Evolutionary conservation across 148 eudicot species (phyloP), one percentile per base, ranked within the genome.

Genomic region (Pharnaceum exiguum): DNA sequence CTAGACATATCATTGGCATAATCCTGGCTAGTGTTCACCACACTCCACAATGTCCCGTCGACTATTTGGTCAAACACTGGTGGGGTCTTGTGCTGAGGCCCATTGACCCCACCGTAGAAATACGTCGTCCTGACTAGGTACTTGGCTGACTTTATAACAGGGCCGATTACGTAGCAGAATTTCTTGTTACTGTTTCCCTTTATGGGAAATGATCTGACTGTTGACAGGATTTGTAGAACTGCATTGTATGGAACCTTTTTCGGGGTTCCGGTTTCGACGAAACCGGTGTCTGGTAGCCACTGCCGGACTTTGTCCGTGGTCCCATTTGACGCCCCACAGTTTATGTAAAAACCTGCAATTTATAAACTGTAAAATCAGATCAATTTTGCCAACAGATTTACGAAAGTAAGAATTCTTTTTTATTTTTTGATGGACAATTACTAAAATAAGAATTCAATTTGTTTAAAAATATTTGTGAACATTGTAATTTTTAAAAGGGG

Each of bases 1-100:
- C 83, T 68, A 33, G 81, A 46, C 59, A 57, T 29, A 28, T 79
- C 71, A 17, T 30, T 63, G 17, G 25, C 42, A 80, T 83, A 93
- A 71, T 89, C 96, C 22, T 66, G 77, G 0, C 89, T 93, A 12
- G 96, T 88, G 55, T 93, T 93, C 63, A 93, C 99, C 63, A 70
- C 44, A 27, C 81, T 58, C 99, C 99, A 89, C 10, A 86, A 52
- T 17, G 89, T 89, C 24, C 86, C 89, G 32, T 93, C 99, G 16
- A 93, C 80, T 1, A 93, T 89, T 45, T 88, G 99, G 63, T 93
- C 95, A 44, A 93, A 93, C 61, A 93, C 89, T 0, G 99, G 99
- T 3, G 99, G 95, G 2, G 25, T 57, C 33, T 35, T 26, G 30
- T 45, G 54, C 23, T 23, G 31, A 16, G 28, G 27, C 53, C 95